These are phyloP conservation scores for Candida sanyaensis DNA, from an alignment of 1,139 yeast species.

Conservation along the genomic window DNA sequence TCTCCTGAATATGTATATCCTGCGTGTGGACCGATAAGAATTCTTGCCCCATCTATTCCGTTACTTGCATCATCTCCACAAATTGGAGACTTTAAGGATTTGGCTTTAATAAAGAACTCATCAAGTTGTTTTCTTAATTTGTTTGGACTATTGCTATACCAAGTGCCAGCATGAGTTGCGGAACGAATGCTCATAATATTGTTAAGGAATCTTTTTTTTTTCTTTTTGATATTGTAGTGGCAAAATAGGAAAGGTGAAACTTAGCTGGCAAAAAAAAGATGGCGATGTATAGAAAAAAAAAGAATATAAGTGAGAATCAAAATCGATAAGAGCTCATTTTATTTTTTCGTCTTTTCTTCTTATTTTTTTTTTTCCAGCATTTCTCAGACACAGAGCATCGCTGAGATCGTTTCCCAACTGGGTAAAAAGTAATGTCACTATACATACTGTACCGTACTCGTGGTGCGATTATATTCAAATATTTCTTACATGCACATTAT, in stretches of 20 bases:
- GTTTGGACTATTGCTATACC: constrained; percentile 63
- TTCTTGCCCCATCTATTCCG: constrained; percentile 57
- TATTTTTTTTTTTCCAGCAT: not conserved
- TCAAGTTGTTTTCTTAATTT: constrained; percentile 52
- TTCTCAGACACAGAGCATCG: too few species aligned
- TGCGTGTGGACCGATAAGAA: constrained; percentile 76
- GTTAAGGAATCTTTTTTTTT: not conserved
- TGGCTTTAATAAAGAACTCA: constrained; percentile 34
- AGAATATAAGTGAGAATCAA: not conserved
- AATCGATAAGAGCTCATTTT: too few species aligned
- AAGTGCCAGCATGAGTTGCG: constrained; percentile 87
- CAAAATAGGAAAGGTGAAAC: not conserved
- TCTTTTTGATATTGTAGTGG: not conserved
- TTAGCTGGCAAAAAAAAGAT: not conserved
- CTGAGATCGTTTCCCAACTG: too few species aligned
- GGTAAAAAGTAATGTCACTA: too few species aligned
- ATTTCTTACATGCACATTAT: too few species aligned
- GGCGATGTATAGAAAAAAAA: not conserved
- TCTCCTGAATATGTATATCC: constrained; percentile 85
- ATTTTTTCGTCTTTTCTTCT: not conserved
- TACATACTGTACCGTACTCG: too few species aligned
- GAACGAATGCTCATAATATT: constrained; percentile 34
- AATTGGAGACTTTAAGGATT: constrained; percentile 12
- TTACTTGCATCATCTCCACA: constrained; percentile 11
- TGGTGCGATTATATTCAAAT: too few species aligned